These are phyloP conservation scores for Lojkania enalia DNA, from an alignment of 2,329 filamentous ascomycete species.

Conservation along the genomic window DNA sequence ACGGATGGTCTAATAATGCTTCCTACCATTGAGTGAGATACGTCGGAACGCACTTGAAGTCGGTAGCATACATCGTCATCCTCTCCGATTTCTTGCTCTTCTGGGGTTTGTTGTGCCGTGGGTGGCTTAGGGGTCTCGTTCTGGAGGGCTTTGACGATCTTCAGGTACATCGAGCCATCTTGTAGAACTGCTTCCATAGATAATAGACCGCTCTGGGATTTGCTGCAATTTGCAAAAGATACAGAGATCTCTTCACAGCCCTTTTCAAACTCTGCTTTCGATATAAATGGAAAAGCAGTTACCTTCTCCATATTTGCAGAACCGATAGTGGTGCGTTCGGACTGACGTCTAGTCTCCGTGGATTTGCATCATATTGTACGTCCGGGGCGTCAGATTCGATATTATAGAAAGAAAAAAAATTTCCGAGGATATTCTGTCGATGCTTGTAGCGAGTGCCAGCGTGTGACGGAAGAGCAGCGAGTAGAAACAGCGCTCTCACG, in stretches of 20 bases:
- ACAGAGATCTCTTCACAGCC: slow-evolving; percentile 27
- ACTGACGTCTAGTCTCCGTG: no score
- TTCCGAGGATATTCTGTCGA: no score
- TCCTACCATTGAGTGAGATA: slow-evolving; percentile 18
- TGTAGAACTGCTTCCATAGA: slow-evolving; percentile 23
- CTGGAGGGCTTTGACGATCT: slow-evolving; percentile 25
- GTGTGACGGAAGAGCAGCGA: no score
- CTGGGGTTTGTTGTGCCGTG: not conserved
- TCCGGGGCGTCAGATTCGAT: no score
- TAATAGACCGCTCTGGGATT: slow-evolving; percentile 27
- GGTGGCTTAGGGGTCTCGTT: not conserved
- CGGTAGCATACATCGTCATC: slow-evolving; percentile 23
- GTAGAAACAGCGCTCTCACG: no score
- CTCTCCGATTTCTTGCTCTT: slow-evolving; percentile 10
- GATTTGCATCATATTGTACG: no score
- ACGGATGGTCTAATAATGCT: slow-evolving; percentile 10
- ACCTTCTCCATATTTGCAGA: slow-evolving; percentile 5
- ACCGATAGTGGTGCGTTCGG: not conserved
- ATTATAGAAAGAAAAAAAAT: no score
- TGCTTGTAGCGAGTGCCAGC: no score
- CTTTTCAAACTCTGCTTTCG: slow-evolving; percentile 29
- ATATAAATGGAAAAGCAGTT: slow-evolving; percentile 33
- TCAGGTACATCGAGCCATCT: slow-evolving; percentile 20
- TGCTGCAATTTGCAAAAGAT: slow-evolving; percentile 15
- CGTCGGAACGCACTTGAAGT: not conserved